Evolutionary conservation across 129 eudicot species (phyloP).

Genomic region (Escallonia herrerae): DNA sequence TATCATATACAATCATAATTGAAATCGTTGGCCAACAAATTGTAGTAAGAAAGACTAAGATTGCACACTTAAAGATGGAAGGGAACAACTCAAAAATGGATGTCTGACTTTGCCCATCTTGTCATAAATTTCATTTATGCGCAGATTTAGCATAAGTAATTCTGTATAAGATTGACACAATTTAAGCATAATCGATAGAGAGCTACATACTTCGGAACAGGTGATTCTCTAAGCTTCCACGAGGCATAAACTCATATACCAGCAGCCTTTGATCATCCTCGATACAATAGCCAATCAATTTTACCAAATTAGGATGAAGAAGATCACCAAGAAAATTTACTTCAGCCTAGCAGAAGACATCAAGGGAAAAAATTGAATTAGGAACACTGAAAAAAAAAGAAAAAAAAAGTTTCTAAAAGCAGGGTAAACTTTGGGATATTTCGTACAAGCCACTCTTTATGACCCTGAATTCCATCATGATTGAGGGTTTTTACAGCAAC

Average conservation of each 20-base stretch:
- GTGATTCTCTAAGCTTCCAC: conserved; percentile 98
- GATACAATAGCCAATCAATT: conserved; percentile 82
- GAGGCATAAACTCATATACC: conserved; percentile 93
- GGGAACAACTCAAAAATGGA: no score
- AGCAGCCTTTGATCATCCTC: conserved; percentile 97
- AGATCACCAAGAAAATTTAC: conserved; percentile 92
- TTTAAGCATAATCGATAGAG: not conserved
- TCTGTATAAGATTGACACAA: no score
- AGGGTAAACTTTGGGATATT: not conserved
- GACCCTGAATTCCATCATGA: conserved; percentile 98
- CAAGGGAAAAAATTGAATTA: not conserved
- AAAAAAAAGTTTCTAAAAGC: not conserved
- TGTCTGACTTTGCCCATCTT: no score
- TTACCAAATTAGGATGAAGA: conserved; percentile 81
- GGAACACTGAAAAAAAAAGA: not conserved
- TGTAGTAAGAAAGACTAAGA: no score
- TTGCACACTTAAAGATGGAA: no score
- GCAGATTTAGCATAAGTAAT: no score
- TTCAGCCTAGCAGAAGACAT: conserved; percentile 63
- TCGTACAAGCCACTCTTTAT: conserved; percentile 93
- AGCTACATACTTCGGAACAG: conserved; percentile 74
- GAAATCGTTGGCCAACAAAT: no score
- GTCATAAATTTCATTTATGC: no score
- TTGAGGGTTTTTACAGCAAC: conserved; percentile 95
- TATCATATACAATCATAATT: no score